Conservation (phyloP, 2,329 filamentous ascomycete genomes). For the Curvularia sp. region DNA sequence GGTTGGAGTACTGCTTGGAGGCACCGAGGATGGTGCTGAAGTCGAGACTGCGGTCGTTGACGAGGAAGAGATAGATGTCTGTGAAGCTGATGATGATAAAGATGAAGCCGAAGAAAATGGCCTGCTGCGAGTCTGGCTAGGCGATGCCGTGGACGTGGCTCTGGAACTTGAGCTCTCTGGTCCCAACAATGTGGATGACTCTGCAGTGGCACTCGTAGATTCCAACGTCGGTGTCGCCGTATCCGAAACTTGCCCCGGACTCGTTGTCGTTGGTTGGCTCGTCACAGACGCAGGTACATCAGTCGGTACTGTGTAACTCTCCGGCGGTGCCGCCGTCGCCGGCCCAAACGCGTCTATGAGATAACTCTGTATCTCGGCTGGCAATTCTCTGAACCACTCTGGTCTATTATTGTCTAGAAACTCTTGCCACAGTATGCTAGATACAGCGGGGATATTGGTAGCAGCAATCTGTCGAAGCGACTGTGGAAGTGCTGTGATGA, state of each 20-base stretch:
- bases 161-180: conserved; percentile 2
- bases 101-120: conserved; percentile 9
- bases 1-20: conserved; percentile 21
- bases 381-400: conserved; percentile 44
- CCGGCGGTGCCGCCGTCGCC: conserved; percentile 33
- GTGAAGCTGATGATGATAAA: conserved; percentile 1
- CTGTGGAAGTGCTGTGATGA: conserved; percentile 47
- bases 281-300: conserved; percentile 14
- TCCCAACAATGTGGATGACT: conserved; percentile 7
- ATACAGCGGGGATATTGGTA: conserved; percentile 47
- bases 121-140: conserved; percentile 6
- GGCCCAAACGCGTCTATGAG: conserved; percentile 45
- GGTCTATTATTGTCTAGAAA: conserved; percentile 47
- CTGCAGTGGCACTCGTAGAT: background rate
- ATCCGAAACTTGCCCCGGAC: conserved; percentile 6
- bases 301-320: conserved; percentile 10
- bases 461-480: conserved; percentile 47
- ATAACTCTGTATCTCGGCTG: conserved; percentile 46
- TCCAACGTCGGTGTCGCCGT: background rate
- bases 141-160: background rate
- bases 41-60: background rate
- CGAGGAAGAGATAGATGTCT: conserved; percentile 1
- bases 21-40: conserved; percentile 12
- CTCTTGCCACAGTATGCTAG: conserved; percentile 45
- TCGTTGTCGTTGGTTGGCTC: conserved; percentile 11